Evolutionary conservation across 257 asterid genomes (phyloP).

Genomic region (Rubia yunnanensis): DNA sequence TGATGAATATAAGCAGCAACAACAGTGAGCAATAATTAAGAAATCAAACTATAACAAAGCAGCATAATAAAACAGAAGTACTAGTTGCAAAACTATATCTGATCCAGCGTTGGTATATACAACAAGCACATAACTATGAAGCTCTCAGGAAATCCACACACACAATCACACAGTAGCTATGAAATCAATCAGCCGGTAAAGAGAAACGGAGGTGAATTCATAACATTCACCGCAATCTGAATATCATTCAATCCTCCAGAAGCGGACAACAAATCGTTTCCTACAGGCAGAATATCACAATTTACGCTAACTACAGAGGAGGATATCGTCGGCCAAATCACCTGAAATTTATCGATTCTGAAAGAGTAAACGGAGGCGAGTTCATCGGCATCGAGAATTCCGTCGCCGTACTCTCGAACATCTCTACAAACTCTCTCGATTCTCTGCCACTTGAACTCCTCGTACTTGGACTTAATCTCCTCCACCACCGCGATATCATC

Average conservation of each 20-base stretch:
- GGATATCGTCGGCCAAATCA: background rate
- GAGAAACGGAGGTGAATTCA: too few relatives aligned
- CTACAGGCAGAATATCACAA: background rate
- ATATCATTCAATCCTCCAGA: background rate
- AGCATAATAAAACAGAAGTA: background rate
- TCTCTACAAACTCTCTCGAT: slow-evolving; percentile 77
- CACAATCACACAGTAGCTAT: background rate
- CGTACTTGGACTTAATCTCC: slow-evolving; percentile 34
- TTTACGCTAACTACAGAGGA: background rate
- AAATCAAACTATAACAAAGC: background rate
- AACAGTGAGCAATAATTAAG: too few relatives aligned
- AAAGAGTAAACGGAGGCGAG: slow-evolving; percentile 76
- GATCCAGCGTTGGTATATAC: background rate
- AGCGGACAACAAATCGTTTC: background rate
- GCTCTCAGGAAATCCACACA: background rate
- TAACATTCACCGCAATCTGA: background rate
- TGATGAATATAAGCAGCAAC: background rate
- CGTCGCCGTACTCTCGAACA: slow-evolving; percentile 82
- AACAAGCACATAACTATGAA: background rate
- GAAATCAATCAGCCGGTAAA: too few relatives aligned
- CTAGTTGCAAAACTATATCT: background rate
- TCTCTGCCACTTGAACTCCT: slow-evolving; percentile 88
- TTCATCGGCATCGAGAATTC: slow-evolving; percentile 69
- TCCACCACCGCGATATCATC: slow-evolving; percentile 32
- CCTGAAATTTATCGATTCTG: slow-evolving; percentile 97